phyloP scores from a whole-genome alignment of 2,329 filamentous ascomycete genomes.

The Zymoseptoria crescenta region DNA sequence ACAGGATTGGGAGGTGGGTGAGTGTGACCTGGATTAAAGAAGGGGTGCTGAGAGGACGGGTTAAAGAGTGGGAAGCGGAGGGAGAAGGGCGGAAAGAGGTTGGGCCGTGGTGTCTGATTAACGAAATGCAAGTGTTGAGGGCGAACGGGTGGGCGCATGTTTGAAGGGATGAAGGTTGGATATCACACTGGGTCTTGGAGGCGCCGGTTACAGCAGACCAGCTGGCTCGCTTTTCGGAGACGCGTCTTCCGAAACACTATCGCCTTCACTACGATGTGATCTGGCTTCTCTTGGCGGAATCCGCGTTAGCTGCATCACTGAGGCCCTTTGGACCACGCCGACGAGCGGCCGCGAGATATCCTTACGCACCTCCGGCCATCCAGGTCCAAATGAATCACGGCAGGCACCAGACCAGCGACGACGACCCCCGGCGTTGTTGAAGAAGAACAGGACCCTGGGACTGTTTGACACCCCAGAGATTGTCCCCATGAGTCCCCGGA shows the following conservation, averaged over 20 bases:
- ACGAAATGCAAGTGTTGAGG: constrained; percentile 25
- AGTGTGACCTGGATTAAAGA: constrained; percentile 29
- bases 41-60: constrained; percentile 16
- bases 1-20: constrained; percentile 45
- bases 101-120: constrained; percentile 22
- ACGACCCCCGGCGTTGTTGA: too few species aligned
- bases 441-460: too few species aligned
- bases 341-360: background rate
- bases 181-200: background rate
- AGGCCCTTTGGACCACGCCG: background rate
- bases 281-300: background rate
- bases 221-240: background rate
- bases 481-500: too few species aligned
- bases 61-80: constrained; percentile 12
- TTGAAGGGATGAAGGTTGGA: constrained; percentile 7
- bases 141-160: constrained; percentile 25
- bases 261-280: background rate
- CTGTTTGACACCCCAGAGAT: too few species aligned
- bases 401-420: too few species aligned
- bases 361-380: background rate
- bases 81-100: constrained; percentile 26
- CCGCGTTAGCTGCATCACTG: background rate
- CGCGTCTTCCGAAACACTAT: background rate
- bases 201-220: too few species aligned
- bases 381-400: too few species aligned